These are phyloP conservation scores for Medakamo hakoo DNA, from an alignment of 139 green algal species.

Conservation along the genomic window DNA sequence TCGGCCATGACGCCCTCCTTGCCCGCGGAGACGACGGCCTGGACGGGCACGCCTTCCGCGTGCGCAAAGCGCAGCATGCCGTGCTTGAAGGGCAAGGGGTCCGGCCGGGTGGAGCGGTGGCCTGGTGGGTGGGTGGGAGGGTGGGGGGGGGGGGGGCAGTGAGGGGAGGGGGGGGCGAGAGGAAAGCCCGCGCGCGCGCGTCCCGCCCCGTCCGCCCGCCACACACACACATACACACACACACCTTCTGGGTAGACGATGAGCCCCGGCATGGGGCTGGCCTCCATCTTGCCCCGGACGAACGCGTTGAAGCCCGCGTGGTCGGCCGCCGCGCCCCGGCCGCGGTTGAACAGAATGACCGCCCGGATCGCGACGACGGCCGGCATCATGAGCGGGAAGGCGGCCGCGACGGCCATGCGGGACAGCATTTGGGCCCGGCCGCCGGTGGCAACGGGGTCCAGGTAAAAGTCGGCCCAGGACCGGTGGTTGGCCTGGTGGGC, in stretches of 20 bases:
- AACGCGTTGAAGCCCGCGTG: conserved; percentile 21
- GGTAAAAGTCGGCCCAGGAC: conserved; percentile 71
- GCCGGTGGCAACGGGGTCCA: conserved; percentile 52
- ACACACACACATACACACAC: too few species aligned
- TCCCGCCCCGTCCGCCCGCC: too few species aligned
- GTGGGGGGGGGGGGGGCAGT: too few species aligned
- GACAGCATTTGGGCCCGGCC: conserved; percentile 41
- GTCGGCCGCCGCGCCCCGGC: conserved; percentile 24
- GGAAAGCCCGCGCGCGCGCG: too few species aligned
- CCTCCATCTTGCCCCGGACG: neutral
- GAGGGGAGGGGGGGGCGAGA: too few species aligned
- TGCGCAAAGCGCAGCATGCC: conserved; percentile 67
- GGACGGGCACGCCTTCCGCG: conserved; percentile 40
- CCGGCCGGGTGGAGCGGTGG: conserved; percentile 37
- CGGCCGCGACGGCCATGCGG: conserved; percentile 46
- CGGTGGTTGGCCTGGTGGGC: conserved; percentile 62
- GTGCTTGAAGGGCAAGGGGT: conserved; percentile 53
- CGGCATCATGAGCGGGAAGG: conserved; percentile 62
- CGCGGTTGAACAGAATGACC: conserved; percentile 59
- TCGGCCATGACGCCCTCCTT: conserved; percentile 28
- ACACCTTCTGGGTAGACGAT: neutral
- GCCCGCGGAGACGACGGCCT: conserved; percentile 38
- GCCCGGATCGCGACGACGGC: conserved; percentile 28
- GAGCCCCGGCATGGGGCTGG: neutral
- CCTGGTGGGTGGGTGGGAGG: too few species aligned